Conservation (phyloP, 495 filamentous ascomycete genomes). For the Neurospora discreta region DNA sequence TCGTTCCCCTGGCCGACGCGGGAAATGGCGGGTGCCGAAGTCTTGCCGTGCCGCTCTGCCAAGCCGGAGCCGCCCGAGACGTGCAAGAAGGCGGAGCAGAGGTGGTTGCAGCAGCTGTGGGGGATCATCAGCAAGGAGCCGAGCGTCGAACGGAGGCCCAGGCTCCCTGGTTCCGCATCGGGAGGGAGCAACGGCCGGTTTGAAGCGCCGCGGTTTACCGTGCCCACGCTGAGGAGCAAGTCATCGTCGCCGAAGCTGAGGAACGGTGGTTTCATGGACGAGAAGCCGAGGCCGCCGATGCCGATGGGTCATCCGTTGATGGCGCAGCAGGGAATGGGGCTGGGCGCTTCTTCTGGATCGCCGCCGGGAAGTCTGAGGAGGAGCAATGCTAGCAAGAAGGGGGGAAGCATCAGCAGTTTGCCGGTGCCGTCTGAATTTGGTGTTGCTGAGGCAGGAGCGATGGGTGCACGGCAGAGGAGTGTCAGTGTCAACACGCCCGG, state of each 20-base stretch:
- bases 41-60: slow-evolving; percentile 23
- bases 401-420: neutral
- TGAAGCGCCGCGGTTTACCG: slow-evolving; percentile 15
- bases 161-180: neutral
- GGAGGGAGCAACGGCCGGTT: slow-evolving; percentile 9
- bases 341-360: neutral
- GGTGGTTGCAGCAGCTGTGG: slow-evolving; percentile 21
- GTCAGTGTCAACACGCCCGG: neutral
- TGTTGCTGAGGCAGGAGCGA: neutral
- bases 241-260: neutral
- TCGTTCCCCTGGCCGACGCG: slow-evolving; percentile 26
- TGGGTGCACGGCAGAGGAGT: neutral
- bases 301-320: neutral
- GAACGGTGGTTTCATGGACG: neutral
- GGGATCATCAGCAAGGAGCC: slow-evolving; percentile 13
- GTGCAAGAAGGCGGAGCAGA: slow-evolving; percentile 16
- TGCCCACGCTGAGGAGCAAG: neutral
- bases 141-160: neutral
- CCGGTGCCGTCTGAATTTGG: neutral
- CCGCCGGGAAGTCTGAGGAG: slow-evolving; percentile 4
- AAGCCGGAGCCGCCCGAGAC: slow-evolving; percentile 7
- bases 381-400: slow-evolving; percentile 8
- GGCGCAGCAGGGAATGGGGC: neutral
- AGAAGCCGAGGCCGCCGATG: neutral
- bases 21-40: slow-evolving; percentile 26